A percentile compares a stretch with the other conserved stretches of the same genome.
These are phyloP conservation scores for Chalciporus chontae DNA, from an alignment of 768 basidiomycete species.

Conservation along the genomic window DNA sequence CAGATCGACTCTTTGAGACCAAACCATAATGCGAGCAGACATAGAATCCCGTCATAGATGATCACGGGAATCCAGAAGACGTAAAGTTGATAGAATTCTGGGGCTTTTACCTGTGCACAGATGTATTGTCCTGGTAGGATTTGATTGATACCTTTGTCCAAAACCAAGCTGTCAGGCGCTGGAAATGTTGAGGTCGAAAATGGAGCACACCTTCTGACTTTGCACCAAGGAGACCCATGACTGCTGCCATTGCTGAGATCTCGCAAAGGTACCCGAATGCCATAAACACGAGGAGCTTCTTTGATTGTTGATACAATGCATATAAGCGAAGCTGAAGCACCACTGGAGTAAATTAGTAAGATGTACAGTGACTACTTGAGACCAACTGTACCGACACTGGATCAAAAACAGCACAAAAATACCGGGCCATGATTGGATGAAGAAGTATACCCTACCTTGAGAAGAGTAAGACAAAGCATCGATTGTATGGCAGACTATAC, in stretches of 20 bases:
- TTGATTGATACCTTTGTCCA: slow-evolving; percentile 7
- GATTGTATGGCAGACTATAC: background rate
- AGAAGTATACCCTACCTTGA: slow-evolving; percentile 12
- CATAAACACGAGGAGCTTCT: slow-evolving; percentile 4
- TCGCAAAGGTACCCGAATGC: slow-evolving; percentile 3
- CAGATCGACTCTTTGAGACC: background rate
- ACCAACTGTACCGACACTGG: slow-evolving; percentile 3
- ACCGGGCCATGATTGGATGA: slow-evolving; percentile 1
- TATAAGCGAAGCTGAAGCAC: slow-evolving; percentile 15
- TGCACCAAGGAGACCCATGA: slow-evolving; percentile 5
- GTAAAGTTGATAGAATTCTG: background rate
- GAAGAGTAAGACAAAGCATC: background rate
- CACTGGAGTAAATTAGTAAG: background rate
- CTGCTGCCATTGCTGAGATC: slow-evolving; percentile 3
- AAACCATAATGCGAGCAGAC: slow-evolving; percentile 5
- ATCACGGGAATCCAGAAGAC: slow-evolving; percentile 8
- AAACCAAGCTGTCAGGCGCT: background rate
- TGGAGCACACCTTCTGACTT: too few relatives aligned
- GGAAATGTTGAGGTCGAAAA: background rate
- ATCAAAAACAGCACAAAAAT: background rate
- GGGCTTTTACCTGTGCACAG: background rate
- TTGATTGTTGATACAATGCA: slow-evolving; percentile 8
- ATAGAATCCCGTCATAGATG: slow-evolving; percentile 7
- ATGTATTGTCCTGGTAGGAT: slow-evolving; percentile 1
- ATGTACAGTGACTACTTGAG: background rate